Conservation (phyloP, 805 yeast species). For the Yamadazyma sp. region DNA sequence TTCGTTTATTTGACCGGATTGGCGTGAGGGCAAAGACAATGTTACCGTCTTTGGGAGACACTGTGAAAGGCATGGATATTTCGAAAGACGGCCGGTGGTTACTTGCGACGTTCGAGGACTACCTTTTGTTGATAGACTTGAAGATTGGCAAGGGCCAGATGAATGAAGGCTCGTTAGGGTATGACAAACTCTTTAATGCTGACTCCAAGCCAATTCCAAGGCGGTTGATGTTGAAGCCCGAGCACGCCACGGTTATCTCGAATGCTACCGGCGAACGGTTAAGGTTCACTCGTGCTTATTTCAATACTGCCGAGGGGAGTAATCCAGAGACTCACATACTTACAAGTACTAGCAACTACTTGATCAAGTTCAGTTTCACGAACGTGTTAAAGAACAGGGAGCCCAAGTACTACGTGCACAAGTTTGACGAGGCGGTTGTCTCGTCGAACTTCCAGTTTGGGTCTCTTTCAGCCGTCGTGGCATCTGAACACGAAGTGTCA, state of each 20-base stretch:
- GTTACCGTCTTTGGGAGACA: slow-evolving; percentile 81
- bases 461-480: slow-evolving; percentile 67
- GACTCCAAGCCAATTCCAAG: slow-evolving; percentile 63
- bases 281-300: slow-evolving; percentile 69
- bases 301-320: slow-evolving; percentile 59
- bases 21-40: slow-evolving; percentile 66
- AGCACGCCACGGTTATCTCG: slow-evolving; percentile 64
- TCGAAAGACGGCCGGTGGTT: slow-evolving; percentile 82
- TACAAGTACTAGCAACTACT: slow-evolving; percentile 79
- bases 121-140: slow-evolving; percentile 68
- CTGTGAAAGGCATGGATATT: slow-evolving; percentile 63
- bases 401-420: slow-evolving; percentile 55
- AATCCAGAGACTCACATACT: slow-evolving; percentile 69
- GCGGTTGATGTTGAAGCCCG: slow-evolving; percentile 66
- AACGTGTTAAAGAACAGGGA: slow-evolving; percentile 51
- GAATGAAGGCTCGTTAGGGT: slow-evolving; percentile 18
- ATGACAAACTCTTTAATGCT: slow-evolving; percentile 10
- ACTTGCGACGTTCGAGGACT: slow-evolving; percentile 74
- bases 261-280: slow-evolving; percentile 48
- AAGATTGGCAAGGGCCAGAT: slow-evolving; percentile 56
- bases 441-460: slow-evolving; percentile 81
- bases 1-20: slow-evolving; percentile 67
- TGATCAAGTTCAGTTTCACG: slow-evolving; percentile 74
- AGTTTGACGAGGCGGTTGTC: slow-evolving; percentile 59
- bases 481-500: slow-evolving; percentile 74